Percentiles rank a stretch among this genome's conserved stretches.
Conservation (phyloP, 305 asterid species). For the Fraxinus velutina region DNA sequence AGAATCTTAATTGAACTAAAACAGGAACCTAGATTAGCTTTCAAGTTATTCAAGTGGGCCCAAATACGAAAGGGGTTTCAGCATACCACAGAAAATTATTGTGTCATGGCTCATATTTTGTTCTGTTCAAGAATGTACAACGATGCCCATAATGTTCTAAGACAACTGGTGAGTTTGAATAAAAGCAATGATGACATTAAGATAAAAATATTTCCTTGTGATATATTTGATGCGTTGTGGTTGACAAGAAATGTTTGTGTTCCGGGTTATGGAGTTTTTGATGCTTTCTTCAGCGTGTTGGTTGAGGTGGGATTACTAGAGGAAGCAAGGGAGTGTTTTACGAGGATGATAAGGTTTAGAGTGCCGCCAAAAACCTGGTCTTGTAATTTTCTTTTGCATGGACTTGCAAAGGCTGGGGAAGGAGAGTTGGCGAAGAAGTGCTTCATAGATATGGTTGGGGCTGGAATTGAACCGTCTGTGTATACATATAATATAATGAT, state of each 20-base stretch:
- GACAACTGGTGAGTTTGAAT: slow-evolving; percentile 43
- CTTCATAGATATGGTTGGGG: slow-evolving; percentile 56
- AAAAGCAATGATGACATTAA: slow-evolving; percentile 18
- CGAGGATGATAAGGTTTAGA: slow-evolving; percentile 57
- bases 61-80: slow-evolving; percentile 41
- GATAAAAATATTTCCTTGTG: slow-evolving; percentile 17
- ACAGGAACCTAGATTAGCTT: slow-evolving; percentile 68
- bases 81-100: slow-evolving; percentile 60
- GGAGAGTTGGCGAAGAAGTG: slow-evolving; percentile 47
- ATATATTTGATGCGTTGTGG: slow-evolving; percentile 69
- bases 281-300: slow-evolving; percentile 61
- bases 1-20: slow-evolving; percentile 49
- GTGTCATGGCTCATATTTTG: slow-evolving; percentile 73
- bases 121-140: slow-evolving; percentile 70
- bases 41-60: slow-evolving; percentile 70
- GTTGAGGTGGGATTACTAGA: slow-evolving; percentile 66
- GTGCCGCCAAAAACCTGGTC: slow-evolving; percentile 68
- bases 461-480: slow-evolving; percentile 58
- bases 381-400: slow-evolving; percentile 70
- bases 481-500: slow-evolving; percentile 77
- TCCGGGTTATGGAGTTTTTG: slow-evolving; percentile 76
- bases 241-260: slow-evolving; percentile 52
- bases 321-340: slow-evolving; percentile 74
- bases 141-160: slow-evolving; percentile 56
- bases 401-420: slow-evolving; percentile 42